Evolutionary conservation across 345 rosid species (phyloP).

Genomic region (Abelmoschus esculentus): DNA sequence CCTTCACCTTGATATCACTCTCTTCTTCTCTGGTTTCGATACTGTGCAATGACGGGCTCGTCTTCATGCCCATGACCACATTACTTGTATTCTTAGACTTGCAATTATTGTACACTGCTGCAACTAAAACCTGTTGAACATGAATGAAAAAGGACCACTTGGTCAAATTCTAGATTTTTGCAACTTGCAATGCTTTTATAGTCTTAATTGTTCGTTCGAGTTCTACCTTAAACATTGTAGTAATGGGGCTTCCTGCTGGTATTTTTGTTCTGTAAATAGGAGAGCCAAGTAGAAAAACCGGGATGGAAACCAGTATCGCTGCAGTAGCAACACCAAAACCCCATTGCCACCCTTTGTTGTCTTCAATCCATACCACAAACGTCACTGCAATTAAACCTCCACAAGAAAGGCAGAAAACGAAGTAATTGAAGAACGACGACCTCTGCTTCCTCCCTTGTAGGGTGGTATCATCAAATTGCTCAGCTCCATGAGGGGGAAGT

Average conservation of each 20-base stretch:
- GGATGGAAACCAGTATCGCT: conserved; percentile 61
- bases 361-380: conserved; percentile 88
- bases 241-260: conserved; percentile 73
- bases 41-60: conserved; percentile 25
- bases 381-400: conserved; percentile 90
- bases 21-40: conserved; percentile 31
- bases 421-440: conserved; percentile 83
- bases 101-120: conserved; percentile 35
- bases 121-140: conserved; percentile 42
- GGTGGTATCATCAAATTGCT: conserved; percentile 76
- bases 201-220: not conserved
- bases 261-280: conserved; percentile 53
- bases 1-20: conserved; percentile 8
- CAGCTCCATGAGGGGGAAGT: conserved; percentile 88
- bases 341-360: conserved; percentile 89
- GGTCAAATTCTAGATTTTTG: not conserved
- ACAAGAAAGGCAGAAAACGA: conserved; percentile 65
- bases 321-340: conserved; percentile 73
- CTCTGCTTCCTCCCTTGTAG: conserved; percentile 69
- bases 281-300: conserved; percentile 66
- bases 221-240: conserved; percentile 65
- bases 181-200: not conserved
- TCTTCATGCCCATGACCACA: conserved; percentile 27
- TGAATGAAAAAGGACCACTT: conserved; percentile 3
- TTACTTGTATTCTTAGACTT: conserved; percentile 28